Percentiles rank a stretch among this genome's conserved stretches.
Evolutionary conservation across 495 filamentous ascomycete genomes (phyloP).

Genomic region (Penicillium mononematosum): DNA sequence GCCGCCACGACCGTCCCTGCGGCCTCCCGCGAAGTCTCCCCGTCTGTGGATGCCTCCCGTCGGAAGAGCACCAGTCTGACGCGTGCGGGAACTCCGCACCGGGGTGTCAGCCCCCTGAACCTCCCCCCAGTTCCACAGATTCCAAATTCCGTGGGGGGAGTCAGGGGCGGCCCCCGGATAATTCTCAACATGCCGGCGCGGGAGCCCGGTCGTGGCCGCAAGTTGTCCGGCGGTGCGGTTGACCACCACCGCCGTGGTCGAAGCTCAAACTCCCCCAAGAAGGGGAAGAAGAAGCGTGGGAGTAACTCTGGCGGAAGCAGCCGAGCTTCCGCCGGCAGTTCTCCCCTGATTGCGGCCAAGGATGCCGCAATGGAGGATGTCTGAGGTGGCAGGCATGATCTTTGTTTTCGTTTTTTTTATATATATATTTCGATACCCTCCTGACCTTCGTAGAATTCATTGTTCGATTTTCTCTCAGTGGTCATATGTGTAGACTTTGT

Average conservation of each 20-base stretch:
- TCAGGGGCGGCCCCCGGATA: not conserved
- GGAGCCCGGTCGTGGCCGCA: not conserved
- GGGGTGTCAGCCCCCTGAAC: not conserved
- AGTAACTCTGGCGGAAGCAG: not conserved
- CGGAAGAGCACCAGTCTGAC: conserved; percentile 1
- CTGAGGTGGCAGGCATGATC: not conserved
- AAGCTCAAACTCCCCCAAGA: conserved; percentile 1
- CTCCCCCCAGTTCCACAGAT: conserved; percentile 1
- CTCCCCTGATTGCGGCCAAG: not conserved
- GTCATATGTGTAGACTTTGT: not conserved
- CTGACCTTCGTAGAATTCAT: not conserved
- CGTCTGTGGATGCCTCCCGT: conserved; percentile 4
- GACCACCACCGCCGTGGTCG: not conserved
- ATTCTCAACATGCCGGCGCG: not conserved
- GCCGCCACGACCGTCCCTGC: conserved; percentile 2
- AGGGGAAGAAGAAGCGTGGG: not conserved
- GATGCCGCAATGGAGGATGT: not conserved
- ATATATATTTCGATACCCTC: not conserved
- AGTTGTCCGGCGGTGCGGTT: not conserved
- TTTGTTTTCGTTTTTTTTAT: not conserved
- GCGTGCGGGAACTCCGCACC: not conserved
- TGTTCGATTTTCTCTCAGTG: not conserved
- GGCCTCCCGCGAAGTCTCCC: not conserved
- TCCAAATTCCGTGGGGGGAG: not conserved
- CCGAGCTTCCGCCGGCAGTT: not conserved